Base-by-base conservation (phyloP, 495 filamentous ascomycete genomes). In the Jackrogersella minutella region DNA sequence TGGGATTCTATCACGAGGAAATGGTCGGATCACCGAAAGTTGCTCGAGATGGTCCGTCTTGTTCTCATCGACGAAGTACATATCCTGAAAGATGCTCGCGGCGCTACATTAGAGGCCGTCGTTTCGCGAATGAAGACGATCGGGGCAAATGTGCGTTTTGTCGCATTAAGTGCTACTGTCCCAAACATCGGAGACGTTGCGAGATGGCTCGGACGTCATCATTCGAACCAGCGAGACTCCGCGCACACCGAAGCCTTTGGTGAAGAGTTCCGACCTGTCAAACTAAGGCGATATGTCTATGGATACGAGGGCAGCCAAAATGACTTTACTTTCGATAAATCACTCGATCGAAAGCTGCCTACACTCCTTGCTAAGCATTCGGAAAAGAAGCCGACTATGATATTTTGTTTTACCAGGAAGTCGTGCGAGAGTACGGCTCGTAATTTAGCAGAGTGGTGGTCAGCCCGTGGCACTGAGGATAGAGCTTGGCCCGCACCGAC, bases 61-160 rank as follows among this genome's bases (percentile, higher is more conserved):
- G 97, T 97, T 56, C 84, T 99, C 16, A 96, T 99, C 64, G 95
- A 99, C 71, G 95, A 99, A 70, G 93, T 99, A 0, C 95, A 99
- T 71, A 93, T 97, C 34, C 83, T 99, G 49, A 97, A 94, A 68
- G 95, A 98, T 60, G 78, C 84, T 4, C 88, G 95, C 8, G 95
- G 95, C 8, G 93, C 95, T 8, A 97, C 92, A 0, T 82, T 99
- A 3, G 95, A 99, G 73, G 92, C 92, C n/a, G 91, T 97, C 8
- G 93, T 97, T 1, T 97, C 94, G 34, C 89, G 95, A 5, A 99
- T 97, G 95, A 97, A 97, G 77, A 91, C 90, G 0, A 89, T 93
- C 53, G 91, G 91, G 1, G 89, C 90, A 0, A 87, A 92, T 74
- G 89, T 98, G 2, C 88, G 95, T 10, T 98, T 99, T 66, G 80